Percentiles rank a stretch among this genome's conserved stretches.
Evolutionary conservation across 192 early-diverging fungal species (phyloP).

Genomic region (Umbelopsis sp.): DNA sequence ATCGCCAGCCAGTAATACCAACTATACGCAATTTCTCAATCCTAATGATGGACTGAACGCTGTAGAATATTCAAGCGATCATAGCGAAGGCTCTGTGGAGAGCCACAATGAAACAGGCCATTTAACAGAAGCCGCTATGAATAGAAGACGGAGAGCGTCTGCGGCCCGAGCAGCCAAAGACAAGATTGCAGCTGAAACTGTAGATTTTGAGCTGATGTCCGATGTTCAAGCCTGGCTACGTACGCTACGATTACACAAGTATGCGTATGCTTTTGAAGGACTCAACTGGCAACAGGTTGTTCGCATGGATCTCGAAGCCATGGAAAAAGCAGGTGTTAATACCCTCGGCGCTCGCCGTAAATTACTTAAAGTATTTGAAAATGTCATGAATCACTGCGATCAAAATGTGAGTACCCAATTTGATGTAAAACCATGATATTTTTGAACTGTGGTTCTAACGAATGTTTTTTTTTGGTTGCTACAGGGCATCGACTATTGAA

Average conservation of each 20-base stretch:
- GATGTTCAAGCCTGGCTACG: conserved; percentile 42
- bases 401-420: conserved; percentile 27
- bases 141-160: conserved; percentile 35
- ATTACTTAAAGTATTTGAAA: conserved; percentile 43
- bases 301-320: conserved; percentile 34
- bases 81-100: conserved; percentile 1
- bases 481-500: conserved; percentile 31
- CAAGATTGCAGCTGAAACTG: conserved; percentile 39
- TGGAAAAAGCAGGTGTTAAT: conserved; percentile 35
- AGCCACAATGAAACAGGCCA: not conserved
- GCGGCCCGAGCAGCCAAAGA: conserved; percentile 40
- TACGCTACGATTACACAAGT: conserved; percentile 41
- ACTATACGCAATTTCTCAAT: conserved; percentile 3
- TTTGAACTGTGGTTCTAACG: not conserved
- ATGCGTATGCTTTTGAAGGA: conserved; percentile 38
- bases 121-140: conserved; percentile 33
- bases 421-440: not conserved
- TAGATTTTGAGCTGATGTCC: conserved; percentile 40
- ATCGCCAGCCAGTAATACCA: conserved; percentile 1
- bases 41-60: not conserved
- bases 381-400: conserved; percentile 35
- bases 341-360: conserved; percentile 40
- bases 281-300: conserved; percentile 36
- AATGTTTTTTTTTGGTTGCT: not conserved
- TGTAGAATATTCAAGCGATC: conserved; percentile 26